A percentile compares a stretch with the other conserved stretches of the same genome.
Evolutionary conservation across 306 rosid species (phyloP).

Genomic region (Cucurbita maxima): DNA sequence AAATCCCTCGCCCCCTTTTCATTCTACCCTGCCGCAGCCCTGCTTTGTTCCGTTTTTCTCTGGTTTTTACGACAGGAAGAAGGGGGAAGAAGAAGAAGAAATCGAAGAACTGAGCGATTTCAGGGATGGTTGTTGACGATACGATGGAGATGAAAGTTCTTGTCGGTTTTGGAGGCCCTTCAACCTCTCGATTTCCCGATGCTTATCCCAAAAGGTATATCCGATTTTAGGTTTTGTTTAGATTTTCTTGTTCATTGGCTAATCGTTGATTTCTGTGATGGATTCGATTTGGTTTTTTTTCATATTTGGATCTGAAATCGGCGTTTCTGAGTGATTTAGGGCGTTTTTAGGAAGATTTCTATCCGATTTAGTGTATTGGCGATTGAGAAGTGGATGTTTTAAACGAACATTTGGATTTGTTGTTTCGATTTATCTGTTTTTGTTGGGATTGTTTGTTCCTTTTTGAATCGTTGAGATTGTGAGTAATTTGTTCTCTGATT

Average conservation of each 20-base stretch:
- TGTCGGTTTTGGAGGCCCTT: slow-evolving; percentile 38
- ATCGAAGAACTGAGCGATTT: background rate
- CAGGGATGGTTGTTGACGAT: slow-evolving; percentile 54
- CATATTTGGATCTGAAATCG: background rate
- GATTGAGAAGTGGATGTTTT: background rate
- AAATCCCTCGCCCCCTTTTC: background rate
- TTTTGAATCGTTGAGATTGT: background rate
- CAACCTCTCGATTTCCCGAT: slow-evolving; percentile 52
- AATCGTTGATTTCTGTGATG: background rate
- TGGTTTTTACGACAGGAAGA: slow-evolving; percentile 1
- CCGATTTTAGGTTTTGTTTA: slow-evolving; percentile 1
- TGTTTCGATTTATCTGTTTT: background rate
- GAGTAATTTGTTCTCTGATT: slow-evolving; percentile 26
- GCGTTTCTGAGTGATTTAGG: background rate
- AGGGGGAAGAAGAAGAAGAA: background rate
- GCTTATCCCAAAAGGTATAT: slow-evolving; percentile 32
- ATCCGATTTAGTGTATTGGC: background rate
- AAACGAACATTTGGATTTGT: background rate
- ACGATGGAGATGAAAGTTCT: slow-evolving; percentile 41
- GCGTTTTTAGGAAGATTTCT: background rate
- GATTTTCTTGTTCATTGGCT: slow-evolving; percentile 11
- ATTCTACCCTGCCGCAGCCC: background rate
- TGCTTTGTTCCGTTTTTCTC: background rate
- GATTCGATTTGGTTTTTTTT: background rate
- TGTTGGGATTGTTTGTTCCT: background rate